phyloP scores from a whole-genome alignment of 164 flowering plant species.

The Tetracentron sinense region DNA sequence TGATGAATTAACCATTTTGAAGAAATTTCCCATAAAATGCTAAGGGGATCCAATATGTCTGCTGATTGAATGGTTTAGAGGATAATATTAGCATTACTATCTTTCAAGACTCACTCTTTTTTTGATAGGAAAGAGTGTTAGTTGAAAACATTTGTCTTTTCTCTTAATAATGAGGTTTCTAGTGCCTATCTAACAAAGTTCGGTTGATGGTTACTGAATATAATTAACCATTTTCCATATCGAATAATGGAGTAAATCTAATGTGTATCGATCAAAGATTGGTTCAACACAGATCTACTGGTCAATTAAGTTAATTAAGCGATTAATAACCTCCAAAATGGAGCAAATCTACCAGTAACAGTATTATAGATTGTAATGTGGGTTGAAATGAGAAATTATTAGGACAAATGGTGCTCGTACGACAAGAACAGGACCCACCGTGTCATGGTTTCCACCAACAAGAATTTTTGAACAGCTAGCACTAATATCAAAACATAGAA shows the following conservation, averaged over 20 bases:
- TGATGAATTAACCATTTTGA: too few species aligned
- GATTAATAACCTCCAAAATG: too few species aligned
- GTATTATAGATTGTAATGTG: background rate
- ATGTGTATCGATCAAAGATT: too few species aligned
- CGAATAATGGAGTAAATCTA: too few species aligned
- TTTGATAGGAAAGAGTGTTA: too few species aligned
- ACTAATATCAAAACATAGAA: background rate
- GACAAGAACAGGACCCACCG: background rate
- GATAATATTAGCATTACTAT: too few species aligned
- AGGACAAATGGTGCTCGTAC: background rate
- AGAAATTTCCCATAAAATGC: too few species aligned
- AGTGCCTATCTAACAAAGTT: background rate
- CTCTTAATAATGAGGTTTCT: background rate
- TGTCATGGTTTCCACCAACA: background rate
- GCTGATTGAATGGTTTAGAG: too few species aligned
- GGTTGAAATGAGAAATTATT: background rate
- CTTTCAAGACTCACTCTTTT: too few species aligned
- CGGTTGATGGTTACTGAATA: background rate
- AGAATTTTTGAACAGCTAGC: background rate
- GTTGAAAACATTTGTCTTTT: too few species aligned
- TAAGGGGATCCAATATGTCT: too few species aligned
- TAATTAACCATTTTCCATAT: background rate
- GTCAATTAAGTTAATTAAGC: background rate
- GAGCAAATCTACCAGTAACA: background rate
- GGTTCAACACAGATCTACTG: too few species aligned